These are phyloP conservation scores for Mucor irregularis DNA, from an alignment of 371 early-diverging fungal species.

Conservation along the genomic window DNA sequence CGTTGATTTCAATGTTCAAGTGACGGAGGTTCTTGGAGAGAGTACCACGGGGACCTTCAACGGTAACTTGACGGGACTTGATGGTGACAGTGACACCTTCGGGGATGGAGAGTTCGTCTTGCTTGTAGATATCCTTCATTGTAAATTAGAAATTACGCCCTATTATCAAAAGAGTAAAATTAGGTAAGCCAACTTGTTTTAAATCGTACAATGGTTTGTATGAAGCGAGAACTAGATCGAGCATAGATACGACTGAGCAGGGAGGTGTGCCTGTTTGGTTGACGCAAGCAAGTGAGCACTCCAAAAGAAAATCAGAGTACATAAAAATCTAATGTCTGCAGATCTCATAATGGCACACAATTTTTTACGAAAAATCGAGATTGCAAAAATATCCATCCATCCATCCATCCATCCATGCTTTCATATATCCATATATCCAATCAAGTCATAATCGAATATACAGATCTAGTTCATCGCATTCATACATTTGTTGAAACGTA, in stretches of 20 bases:
- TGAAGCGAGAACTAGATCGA: not conserved
- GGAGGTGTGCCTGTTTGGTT: too few relatives aligned
- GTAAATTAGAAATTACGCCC: conserved; percentile 19
- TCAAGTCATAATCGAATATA: conserved; percentile 7
- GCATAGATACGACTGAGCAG: too few relatives aligned
- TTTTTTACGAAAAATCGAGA: too few relatives aligned
- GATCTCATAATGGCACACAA: too few relatives aligned
- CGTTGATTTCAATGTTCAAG: conserved; percentile 89
- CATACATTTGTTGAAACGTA: conserved; percentile 13
- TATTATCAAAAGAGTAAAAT: conserved; percentile 4
- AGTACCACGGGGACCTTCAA: conserved; percentile 89
- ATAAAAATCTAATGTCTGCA: too few relatives aligned
- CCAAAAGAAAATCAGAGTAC: too few relatives aligned
- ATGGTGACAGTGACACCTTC: conserved; percentile 71
- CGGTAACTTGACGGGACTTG: conserved; percentile 79
- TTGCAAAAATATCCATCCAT: conserved; percentile 11
- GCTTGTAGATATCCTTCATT: conserved; percentile 79
- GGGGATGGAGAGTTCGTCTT: conserved; percentile 81
- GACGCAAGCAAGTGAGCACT: too few relatives aligned
- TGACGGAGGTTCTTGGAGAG: conserved; percentile 94
- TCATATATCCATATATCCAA: conserved; percentile 1
- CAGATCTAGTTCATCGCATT: not conserved
- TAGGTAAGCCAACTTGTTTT: not conserved
- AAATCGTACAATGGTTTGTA: not conserved
- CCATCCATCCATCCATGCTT: conserved; percentile 30